These are phyloP conservation scores for Nakazawaea populi DNA, from an alignment of 805 yeast species.

Conservation along the genomic window DNA sequence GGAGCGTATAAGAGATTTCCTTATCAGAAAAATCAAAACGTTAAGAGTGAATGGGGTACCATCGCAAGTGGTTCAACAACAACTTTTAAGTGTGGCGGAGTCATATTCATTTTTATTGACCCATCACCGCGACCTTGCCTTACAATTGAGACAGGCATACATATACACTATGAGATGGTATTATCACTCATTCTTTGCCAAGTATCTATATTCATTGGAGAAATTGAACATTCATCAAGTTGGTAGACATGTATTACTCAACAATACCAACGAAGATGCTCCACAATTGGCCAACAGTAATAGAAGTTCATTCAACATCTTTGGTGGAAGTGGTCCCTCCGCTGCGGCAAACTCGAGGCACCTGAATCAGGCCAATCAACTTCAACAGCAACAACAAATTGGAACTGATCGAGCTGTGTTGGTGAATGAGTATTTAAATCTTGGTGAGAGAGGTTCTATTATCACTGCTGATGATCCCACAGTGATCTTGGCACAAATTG, in stretches of 20 bases:
- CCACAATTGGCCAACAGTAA: background rate
- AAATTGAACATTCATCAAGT: slow-evolving; percentile 49
- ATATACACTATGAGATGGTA: slow-evolving; percentile 91
- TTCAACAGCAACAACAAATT: background rate
- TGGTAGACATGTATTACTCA: slow-evolving; percentile 53
- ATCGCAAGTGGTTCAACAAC: slow-evolving; percentile 70
- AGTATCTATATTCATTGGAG: slow-evolving; percentile 69
- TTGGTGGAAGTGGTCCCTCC: slow-evolving; percentile 1
- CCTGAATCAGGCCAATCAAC: background rate
- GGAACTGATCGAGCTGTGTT: slow-evolving; percentile 3
- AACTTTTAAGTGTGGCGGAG: slow-evolving; percentile 57
- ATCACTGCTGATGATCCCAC: slow-evolving; percentile 49
- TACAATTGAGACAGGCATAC: slow-evolving; percentile 75
- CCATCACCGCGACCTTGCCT: slow-evolving; percentile 57
- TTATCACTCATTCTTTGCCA: slow-evolving; percentile 69
- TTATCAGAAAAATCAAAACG: slow-evolving; percentile 59
- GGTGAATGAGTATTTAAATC: slow-evolving; percentile 48
- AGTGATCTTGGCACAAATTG: slow-evolving; percentile 77
- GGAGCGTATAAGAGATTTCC: slow-evolving; percentile 69
- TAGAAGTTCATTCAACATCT: slow-evolving; percentile 8
- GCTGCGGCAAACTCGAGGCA: slow-evolving; percentile 4
- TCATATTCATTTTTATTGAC: slow-evolving; percentile 49
- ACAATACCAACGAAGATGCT: slow-evolving; percentile 26
- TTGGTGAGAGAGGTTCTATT: slow-evolving; percentile 57
- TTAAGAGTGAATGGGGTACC: slow-evolving; percentile 61